Conservation (phyloP, 1,284 basidiomycete genomes). For the Wolfiporia cocos region DNA sequence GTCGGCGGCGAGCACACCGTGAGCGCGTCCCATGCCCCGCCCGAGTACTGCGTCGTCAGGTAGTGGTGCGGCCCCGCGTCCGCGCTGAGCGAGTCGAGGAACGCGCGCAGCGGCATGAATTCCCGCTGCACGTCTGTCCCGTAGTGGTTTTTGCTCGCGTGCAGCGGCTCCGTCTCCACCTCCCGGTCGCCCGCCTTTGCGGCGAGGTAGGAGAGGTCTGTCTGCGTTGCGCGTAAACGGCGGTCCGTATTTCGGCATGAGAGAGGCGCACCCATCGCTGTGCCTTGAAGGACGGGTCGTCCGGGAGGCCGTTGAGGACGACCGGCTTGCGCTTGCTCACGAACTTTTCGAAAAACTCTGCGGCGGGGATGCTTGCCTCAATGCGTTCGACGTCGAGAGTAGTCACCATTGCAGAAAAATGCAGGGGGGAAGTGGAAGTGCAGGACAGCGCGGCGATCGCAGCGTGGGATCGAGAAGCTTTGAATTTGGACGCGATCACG, state of each 20-base stretch:
- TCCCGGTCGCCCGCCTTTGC: constrained; percentile 21
- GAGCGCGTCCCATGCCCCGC: constrained; percentile 21
- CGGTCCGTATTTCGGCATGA: not conserved
- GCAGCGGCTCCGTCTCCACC: constrained; percentile 27
- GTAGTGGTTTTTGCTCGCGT: constrained; percentile 21
- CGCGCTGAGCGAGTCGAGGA: constrained; percentile 15
- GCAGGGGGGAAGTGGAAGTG: too few species aligned
- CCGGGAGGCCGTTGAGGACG: constrained; percentile 21
- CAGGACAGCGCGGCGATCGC: too few species aligned
- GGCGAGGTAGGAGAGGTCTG: constrained; percentile 21
- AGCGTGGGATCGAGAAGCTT: too few species aligned
- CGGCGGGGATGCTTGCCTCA: constrained; percentile 9
- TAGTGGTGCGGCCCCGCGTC: constrained; percentile 22
- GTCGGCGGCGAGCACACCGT: constrained; percentile 27
- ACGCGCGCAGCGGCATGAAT: constrained; percentile 21
- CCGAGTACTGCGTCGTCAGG: constrained; percentile 29
- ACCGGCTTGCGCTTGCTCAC: constrained; percentile 22
- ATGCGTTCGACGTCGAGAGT: constrained; percentile 3
- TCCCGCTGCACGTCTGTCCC: constrained; percentile 25
- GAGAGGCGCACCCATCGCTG: constrained; percentile 22
- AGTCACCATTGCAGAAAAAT: too few species aligned
- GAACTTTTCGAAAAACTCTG: constrained; percentile 21
- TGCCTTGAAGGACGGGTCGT: constrained; percentile 23
- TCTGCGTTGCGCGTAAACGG: constrained; percentile 10
- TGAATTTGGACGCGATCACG: too few species aligned